Base-by-base conservation (phyloP, 371 early-diverging fungal species). In the Encephalitozoon hellem region DNA sequence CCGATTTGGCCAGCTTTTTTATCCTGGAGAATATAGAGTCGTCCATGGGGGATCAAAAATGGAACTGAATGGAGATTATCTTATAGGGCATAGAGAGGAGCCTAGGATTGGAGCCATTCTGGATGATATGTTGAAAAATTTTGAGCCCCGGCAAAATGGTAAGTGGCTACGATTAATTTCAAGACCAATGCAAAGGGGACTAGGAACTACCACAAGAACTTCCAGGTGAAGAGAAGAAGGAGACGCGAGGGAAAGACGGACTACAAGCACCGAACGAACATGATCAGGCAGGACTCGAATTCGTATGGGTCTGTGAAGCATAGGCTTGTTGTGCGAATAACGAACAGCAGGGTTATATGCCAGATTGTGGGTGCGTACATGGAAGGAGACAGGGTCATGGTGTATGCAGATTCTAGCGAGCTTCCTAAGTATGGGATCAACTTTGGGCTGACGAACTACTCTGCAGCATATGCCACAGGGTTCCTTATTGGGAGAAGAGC, bases 251-350 rank as follows among this genome's bases (percentile, higher is more conserved):
- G 97, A 73, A 99, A 97, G 91, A 99, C 99, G 83, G 96, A 99
- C 89, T 99, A 97, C 95, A 94, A 93, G 86, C 96, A 96, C 83
- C 91, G 99, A 86, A 94, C 92, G 90, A 92, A 94, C 85, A 88
- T 97, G 76, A 90, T 96, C 45, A 89, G 90, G 86, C 97, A 97
- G 89, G 96, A 95, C 87, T 94, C 94, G 91, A 95, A 94, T 91
- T 96, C 95, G 89, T 95, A 95, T 91, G 95, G 96, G 91, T 91
- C 94, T 70, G 94, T 95, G 86, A 99, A 99, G 90, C 94, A 93
- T 90, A 91, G 99, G 87, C 87, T 99, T 82, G 97, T 97, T 77
- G 99, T 99, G 79, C 93, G 99, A 84, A 91, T 96, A 91, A 97
- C 99, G 89, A 95, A 94, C 91, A 89, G 88, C 77, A 94, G 94